Evolutionary conservation across 2,329 filamentous ascomycete genomes (phyloP).

Genomic region (Pseudogymnoascus sp.): DNA sequence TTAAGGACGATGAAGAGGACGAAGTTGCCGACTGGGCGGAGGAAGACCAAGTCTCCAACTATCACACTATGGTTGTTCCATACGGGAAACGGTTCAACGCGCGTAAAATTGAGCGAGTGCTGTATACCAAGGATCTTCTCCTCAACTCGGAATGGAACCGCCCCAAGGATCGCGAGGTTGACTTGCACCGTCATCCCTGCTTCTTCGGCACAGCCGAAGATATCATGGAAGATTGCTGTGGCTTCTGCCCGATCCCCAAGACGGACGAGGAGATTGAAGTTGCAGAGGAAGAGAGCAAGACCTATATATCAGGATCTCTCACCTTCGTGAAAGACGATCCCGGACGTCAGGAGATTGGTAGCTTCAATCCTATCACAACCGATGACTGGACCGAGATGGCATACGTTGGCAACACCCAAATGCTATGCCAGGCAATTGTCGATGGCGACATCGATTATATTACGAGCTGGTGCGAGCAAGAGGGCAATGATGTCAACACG

Average conservation of each 20-base stretch:
- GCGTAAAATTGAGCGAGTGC: slow-evolving; percentile 70
- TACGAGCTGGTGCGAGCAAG: slow-evolving; percentile 59
- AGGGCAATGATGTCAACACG: slow-evolving; percentile 61
- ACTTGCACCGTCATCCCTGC: slow-evolving; percentile 75
- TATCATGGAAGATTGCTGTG: slow-evolving; percentile 74
- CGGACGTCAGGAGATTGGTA: slow-evolving; percentile 64
- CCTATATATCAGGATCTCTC: slow-evolving; percentile 67
- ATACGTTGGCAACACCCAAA: slow-evolving; percentile 71
- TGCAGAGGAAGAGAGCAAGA: slow-evolving; percentile 63
- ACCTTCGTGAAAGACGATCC: slow-evolving; percentile 74
- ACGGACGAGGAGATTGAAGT: slow-evolving; percentile 66
- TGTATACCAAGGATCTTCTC: slow-evolving; percentile 73
- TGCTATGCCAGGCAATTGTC: slow-evolving; percentile 74
- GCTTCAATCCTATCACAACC: slow-evolving; percentile 73
- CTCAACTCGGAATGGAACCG: slow-evolving; percentile 86
- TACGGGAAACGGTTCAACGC: slow-evolving; percentile 57
- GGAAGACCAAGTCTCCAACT: slow-evolving; percentile 68
- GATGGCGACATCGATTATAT: slow-evolving; percentile 65
- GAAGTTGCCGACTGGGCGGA: slow-evolving; percentile 79
- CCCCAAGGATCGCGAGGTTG: slow-evolving; percentile 63
- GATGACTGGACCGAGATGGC: slow-evolving; percentile 89
- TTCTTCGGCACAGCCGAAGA: slow-evolving; percentile 74
- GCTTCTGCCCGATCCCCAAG: slow-evolving; percentile 61
- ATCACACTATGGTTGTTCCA: slow-evolving; percentile 68
- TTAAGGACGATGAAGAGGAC: slow-evolving; percentile 70